Evolutionary conservation across 805 yeast genomes (phyloP), one percentile per base, ranked within the genome.

Genomic region (Saturnispora serradocipensis): DNA sequence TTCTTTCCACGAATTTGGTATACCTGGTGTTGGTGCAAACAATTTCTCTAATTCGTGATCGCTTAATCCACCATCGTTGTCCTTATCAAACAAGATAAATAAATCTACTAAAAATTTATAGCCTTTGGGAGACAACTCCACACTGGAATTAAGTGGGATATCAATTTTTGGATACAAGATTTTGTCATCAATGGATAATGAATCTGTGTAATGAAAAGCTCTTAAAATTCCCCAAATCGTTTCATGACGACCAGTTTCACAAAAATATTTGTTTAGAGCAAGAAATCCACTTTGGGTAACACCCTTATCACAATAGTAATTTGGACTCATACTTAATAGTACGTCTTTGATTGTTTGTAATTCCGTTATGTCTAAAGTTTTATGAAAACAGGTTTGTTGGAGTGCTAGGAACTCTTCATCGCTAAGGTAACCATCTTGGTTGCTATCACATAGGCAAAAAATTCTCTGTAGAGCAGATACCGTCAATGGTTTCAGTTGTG

Each of bases 171-270:
- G 99, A 56, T 76, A 80, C n/a, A 93, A 66, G 46, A 88, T 81
- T 53, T 80, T 78, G 55, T 88, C 96, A 57, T 82, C 82, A 28
- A 93, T 73, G 0, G 97, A 88, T 5, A 93, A 71, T 0, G 97
- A 89, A 61, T 93, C 93, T 0, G 98, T 91, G 61, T 93, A 93
- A 61, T 88, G 86, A 65, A 87, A 93, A 0, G 89, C 77, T 49
- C 99, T 67, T 25, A 93, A 65, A 20, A 93, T 88, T 0, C 96
- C 96, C 99, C 99, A 93, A 0, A 88, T 84, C 0, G 98, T 93
- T 64, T 93, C 99, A 65, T 93, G 98, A 32, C 98, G 72, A 0
- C 99, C 99, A 36, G 80, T 79, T 58, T 88, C 95, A 1, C 95
- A 95, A 64, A 86, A 93, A 25, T 87, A 67, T 61, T 84, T 86